A percentile compares a stretch with the other conserved stretches of the same genome.
Evolutionary conservation across 1,139 yeast species (phyloP).

Genomic region (Yamadazyma aaseri): DNA sequence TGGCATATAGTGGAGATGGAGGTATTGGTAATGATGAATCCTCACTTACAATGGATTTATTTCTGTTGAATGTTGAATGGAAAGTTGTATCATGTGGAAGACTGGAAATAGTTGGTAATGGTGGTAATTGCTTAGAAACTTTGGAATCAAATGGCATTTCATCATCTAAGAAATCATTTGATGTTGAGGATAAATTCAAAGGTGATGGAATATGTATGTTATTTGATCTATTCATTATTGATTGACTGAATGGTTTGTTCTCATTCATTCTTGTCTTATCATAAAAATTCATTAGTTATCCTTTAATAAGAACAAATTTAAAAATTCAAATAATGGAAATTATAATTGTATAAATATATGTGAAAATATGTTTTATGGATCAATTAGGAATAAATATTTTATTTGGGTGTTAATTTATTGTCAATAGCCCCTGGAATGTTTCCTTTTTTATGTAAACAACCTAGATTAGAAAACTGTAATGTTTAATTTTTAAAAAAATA

Average conservation of each 20-base stretch:
- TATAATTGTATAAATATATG: not conserved
- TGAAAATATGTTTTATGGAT: not conserved
- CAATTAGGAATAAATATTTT: slow-evolving; percentile 1
- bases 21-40: slow-evolving; percentile 3
- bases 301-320: not conserved
- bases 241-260: slow-evolving; percentile 8
- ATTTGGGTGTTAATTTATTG: no score
- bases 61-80: slow-evolving; percentile 2
- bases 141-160: slow-evolving; percentile 9
- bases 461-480: no score
- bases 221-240: slow-evolving; percentile 8
- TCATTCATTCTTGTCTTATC: not conserved
- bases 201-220: slow-evolving; percentile 14
- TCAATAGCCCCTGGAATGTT: slow-evolving; percentile 2
- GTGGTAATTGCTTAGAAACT: slow-evolving; percentile 4
- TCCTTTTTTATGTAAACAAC: no score
- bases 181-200: slow-evolving; percentile 12
- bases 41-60: not conserved
- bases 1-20: slow-evolving; percentile 5
- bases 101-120: slow-evolving; percentile 1
- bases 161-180: slow-evolving; percentile 9
- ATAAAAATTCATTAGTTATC: not conserved
- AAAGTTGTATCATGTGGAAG: not conserved
- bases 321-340: slow-evolving; percentile 1
- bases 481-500: no score